Evolutionary conservation across 75 land plant species (phyloP).

Genomic region (Pseudotsuga menziesii): DNA sequence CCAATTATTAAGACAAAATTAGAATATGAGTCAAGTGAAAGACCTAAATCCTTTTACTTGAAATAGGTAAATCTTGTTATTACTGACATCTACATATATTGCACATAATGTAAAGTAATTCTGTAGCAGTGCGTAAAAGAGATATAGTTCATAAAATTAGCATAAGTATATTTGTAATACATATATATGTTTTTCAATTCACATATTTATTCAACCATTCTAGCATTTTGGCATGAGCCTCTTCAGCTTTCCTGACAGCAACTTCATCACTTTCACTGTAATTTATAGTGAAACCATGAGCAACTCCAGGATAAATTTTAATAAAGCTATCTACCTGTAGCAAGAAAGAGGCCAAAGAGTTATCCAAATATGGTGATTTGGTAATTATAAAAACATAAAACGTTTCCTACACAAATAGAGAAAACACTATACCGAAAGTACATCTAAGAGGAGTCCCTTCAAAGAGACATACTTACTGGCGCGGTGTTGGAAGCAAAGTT

Average conservation of each 20-base stretch:
- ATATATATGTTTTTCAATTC: no score
- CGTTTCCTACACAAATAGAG: neutral
- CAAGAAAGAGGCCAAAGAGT: neutral
- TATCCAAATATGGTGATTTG: neutral
- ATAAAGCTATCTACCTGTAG: slow-evolving; percentile 38
- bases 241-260: slow-evolving; percentile 34
- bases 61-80: no score
- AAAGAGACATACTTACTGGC: neutral
- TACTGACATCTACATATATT: no score
- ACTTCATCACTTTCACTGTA: slow-evolving; percentile 21
- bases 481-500: no score
- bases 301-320: slow-evolving; percentile 31
- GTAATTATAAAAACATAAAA: neutral
- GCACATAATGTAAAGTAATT: no score
- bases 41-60: no score
- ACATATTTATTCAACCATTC: slow-evolving; percentile 27
- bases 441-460: neutral
- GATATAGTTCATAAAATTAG: no score
- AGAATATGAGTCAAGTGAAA: no score
- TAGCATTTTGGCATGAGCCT: slow-evolving; percentile 37
- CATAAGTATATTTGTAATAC: no score
- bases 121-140: no score
- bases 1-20: no score
- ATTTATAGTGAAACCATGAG: slow-evolving; percentile 48
- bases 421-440: neutral